Conservation (phyloP, 495 filamentous ascomycete genomes). For the Penicillium steckii region DNA sequence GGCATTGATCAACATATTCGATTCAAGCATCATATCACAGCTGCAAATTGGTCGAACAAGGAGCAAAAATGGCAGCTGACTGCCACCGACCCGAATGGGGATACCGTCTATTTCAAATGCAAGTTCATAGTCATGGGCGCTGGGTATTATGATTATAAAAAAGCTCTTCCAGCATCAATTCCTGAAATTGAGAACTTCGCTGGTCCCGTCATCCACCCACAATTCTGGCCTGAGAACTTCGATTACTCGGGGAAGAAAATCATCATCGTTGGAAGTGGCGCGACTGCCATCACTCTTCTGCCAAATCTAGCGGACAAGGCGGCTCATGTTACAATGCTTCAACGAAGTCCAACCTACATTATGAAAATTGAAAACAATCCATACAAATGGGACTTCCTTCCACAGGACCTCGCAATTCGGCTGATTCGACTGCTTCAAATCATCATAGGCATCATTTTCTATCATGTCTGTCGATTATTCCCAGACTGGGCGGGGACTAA, state of each 20-base stretch:
- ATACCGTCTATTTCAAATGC: neutral
- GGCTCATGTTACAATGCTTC: slow-evolving; percentile 42
- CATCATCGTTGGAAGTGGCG: slow-evolving; percentile 50
- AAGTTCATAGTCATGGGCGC: slow-evolving; percentile 19
- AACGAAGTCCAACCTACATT: slow-evolving; percentile 53
- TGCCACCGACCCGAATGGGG: neutral
- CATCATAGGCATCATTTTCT: slow-evolving; percentile 32
- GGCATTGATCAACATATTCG: slow-evolving; percentile 56
- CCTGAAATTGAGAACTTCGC: slow-evolving; percentile 29
- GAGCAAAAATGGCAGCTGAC: slow-evolving; percentile 49
- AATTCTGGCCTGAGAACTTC: slow-evolving; percentile 42
- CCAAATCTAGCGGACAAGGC: slow-evolving; percentile 32
- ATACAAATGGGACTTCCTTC: slow-evolving; percentile 13
- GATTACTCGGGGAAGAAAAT: slow-evolving; percentile 44
- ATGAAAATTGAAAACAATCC: slow-evolving; percentile 34
- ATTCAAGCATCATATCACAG: slow-evolving; percentile 50
- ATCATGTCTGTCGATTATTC: slow-evolving; percentile 46
- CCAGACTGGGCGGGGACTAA: slow-evolving; percentile 42
- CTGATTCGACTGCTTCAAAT: slow-evolving; percentile 34
- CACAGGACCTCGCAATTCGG: slow-evolving; percentile 20
- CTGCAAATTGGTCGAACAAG: slow-evolving; percentile 51
- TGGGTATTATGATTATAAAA: slow-evolving; percentile 46
- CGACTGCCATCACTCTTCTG: slow-evolving; percentile 46
- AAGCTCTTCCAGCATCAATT: slow-evolving; percentile 43
- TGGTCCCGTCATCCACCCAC: slow-evolving; percentile 38